Base-by-base conservation (phyloP, 1,284 basidiomycete genomes). In the Ustilago tritici region DNA sequence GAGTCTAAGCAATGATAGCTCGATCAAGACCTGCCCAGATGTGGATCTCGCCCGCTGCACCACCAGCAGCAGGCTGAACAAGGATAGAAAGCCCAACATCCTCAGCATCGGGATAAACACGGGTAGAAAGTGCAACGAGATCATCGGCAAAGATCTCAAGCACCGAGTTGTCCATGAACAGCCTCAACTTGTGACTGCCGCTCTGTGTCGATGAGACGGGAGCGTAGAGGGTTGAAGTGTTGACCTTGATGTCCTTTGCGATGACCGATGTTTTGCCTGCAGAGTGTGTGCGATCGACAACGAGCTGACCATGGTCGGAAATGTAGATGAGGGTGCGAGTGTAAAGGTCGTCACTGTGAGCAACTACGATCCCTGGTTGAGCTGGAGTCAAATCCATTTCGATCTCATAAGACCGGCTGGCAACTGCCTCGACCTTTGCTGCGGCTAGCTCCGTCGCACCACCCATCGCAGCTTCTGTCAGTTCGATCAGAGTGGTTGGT, bases 91-190 rank as follows among this genome's bases (percentile, higher is more conserved):
- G 40, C 11, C 61, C 55, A 8, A 9, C 17, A 31, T 72, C 71
- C 23, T 54, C 12, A 0, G 65, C 46, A 41, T 81, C 78, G 8
- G 78, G 70, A 40, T 82, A 82, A 54, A 82, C 65, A 11, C 80
- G 69, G 4, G 78, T 79, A 23, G 73, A 76, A 14, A 80, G 60
- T 0, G 68, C 78, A 1, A 76, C 40, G 11, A 76, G 61, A 56
- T 78, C 80, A 49, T 82, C 70, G 32, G 76, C 76, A 54, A 79
- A 82, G 43, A 82, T 62, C 52, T 82, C 78, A 31, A 82, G 64
- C n/a, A 82, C 80, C 12, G 70, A 74, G 57, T 80, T 80, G 65
- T 82, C 80, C 50, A 80, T 23, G 40, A 80, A 80, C 50, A 82
- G 35, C 28, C 76, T 60, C 38, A 80, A 52, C 17, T 62, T 61